A percentile compares a stretch with the other conserved stretches of the same genome.
phyloP scores from a whole-genome alignment of 768 basidiomycete genomes.

The Calvatia gigantea region DNA sequence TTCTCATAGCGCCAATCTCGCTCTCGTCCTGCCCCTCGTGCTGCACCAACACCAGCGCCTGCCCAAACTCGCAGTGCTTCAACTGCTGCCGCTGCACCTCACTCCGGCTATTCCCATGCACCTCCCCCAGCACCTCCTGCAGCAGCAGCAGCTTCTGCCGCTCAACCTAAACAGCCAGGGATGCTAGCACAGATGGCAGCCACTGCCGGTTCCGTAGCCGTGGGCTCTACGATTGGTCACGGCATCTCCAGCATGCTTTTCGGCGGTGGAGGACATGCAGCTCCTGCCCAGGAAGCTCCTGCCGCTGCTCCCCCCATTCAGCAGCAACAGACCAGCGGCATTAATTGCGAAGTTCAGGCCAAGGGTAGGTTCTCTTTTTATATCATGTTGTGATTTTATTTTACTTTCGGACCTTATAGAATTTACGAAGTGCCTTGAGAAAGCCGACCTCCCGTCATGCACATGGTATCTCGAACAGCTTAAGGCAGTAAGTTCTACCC shows the following conservation, averaged over 20 bases:
- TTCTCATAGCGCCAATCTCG: conserved; percentile 68
- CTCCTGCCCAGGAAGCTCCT: conserved; percentile 38
- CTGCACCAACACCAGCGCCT: conserved; percentile 39
- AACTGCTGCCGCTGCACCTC: conserved; percentile 48
- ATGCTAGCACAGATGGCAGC: conserved; percentile 84
- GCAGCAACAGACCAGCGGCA: conserved; percentile 40
- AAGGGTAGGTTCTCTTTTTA: conserved; percentile 49
- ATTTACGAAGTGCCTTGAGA: conserved; percentile 83
- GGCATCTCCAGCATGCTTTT: conserved; percentile 91
- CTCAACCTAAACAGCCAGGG: conserved; percentile 57
- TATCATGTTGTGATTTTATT: background rate
- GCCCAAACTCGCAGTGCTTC: conserved; percentile 44
- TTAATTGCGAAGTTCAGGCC: conserved; percentile 74
- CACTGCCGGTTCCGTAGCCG: conserved; percentile 86
- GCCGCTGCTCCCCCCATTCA: conserved; percentile 45
- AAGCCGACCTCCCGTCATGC: conserved; percentile 75
- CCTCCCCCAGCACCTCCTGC: conserved; percentile 44
- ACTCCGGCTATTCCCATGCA: conserved; percentile 32
- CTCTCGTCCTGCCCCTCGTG: conserved; percentile 55
- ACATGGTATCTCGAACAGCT: conserved; percentile 86
- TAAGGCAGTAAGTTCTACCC: conserved; percentile 63
- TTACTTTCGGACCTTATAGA: conserved; percentile 37
- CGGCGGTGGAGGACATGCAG: conserved; percentile 53
- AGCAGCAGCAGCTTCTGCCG: conserved; percentile 38
- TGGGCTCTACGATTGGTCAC: conserved; percentile 86